Percentiles rank a stretch among this genome's conserved stretches.
Conservation (phyloP, 2,329 filamentous ascomycete genomes). For the Botrytis medusae region DNA sequence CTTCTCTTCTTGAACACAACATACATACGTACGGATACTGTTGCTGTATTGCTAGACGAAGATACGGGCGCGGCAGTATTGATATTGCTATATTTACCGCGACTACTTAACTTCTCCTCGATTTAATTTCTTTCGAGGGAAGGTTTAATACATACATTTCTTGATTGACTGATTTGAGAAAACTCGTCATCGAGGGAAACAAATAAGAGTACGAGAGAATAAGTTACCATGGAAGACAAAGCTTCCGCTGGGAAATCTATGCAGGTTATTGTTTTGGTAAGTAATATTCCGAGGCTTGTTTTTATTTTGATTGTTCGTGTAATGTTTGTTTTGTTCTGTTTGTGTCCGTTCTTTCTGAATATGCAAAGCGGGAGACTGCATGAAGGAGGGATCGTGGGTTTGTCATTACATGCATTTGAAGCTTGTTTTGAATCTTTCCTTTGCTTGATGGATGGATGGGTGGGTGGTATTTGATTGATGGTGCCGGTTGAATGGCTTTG, state of each 20-base stretch:
- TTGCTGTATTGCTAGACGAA: neutral
- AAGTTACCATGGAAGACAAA: slow-evolving; percentile 45
- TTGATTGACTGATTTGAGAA: neutral
- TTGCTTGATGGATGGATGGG: neutral
- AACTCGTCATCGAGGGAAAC: neutral
- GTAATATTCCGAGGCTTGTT: slow-evolving; percentile 40
- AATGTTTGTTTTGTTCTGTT: neutral
- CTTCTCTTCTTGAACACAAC: neutral
- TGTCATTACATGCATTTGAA: neutral
- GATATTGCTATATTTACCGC: neutral
- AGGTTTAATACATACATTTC: neutral
- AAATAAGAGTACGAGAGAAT: neutral
- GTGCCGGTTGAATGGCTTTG: neutral
- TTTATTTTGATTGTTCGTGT: neutral
- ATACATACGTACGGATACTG: neutral
- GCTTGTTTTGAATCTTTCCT: neutral
- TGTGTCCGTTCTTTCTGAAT: neutral
- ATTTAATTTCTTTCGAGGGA: neutral
- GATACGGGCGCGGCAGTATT: neutral
- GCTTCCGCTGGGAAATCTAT: slow-evolving; percentile 41
- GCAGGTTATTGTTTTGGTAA: slow-evolving; percentile 74
- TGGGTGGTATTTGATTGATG: neutral
- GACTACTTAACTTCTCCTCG: neutral
- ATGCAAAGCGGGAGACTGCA: neutral
- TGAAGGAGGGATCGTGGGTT: neutral